Percentiles rank a stretch among this genome's conserved stretches.
Conservation (phyloP, 2,329 filamentous ascomycete species). For the Clonostachys chloroleuca region DNA sequence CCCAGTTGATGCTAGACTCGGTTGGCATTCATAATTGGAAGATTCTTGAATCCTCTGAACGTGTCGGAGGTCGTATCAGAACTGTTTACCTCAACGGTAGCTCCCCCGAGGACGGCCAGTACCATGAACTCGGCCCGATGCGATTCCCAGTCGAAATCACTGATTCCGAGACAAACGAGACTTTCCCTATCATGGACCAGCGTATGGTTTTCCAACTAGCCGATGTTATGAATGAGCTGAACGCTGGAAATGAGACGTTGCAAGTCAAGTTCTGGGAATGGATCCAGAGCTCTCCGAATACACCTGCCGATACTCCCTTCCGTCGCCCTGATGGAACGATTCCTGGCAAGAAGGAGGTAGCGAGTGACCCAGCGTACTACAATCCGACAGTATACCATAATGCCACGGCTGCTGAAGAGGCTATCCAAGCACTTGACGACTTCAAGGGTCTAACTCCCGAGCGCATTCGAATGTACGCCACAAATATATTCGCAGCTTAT, state of each 20-base stretch:
- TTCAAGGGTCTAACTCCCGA: conserved; percentile 14
- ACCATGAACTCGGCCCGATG: conserved; percentile 36
- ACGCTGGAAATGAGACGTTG: conserved; percentile 34
- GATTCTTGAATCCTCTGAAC: conserved; percentile 32
- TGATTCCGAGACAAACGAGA: conserved; percentile 44
- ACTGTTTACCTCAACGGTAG: conserved; percentile 35
- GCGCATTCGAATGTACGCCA: conserved; percentile 11
- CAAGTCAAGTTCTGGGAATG: conserved; percentile 27
- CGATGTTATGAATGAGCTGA: conserved; percentile 54
- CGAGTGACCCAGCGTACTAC: conserved; percentile 9
- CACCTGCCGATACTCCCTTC: conserved; percentile 12
- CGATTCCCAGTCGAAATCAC: conserved; percentile 32
- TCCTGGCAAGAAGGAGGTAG: conserved; percentile 13
- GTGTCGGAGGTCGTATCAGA: conserved; percentile 34
- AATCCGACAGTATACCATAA: conserved; percentile 12
- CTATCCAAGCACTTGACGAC: conserved; percentile 13
- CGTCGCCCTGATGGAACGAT: conserved; percentile 19
- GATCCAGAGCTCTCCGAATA: conserved; percentile 28
- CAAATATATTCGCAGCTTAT: conserved; percentile 35
- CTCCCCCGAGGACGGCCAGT: conserved; percentile 14
- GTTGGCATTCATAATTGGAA: conserved; percentile 38
- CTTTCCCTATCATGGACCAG: conserved; percentile 56
- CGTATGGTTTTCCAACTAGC: conserved; percentile 62
- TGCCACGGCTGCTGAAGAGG: conserved; percentile 13
- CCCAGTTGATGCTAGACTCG: conserved; percentile 28